A percentile compares a stretch with the other conserved stretches of the same genome.
Conservation (phyloP, 2,329 filamentous ascomycete species). For the Capronia epimyces region DNA sequence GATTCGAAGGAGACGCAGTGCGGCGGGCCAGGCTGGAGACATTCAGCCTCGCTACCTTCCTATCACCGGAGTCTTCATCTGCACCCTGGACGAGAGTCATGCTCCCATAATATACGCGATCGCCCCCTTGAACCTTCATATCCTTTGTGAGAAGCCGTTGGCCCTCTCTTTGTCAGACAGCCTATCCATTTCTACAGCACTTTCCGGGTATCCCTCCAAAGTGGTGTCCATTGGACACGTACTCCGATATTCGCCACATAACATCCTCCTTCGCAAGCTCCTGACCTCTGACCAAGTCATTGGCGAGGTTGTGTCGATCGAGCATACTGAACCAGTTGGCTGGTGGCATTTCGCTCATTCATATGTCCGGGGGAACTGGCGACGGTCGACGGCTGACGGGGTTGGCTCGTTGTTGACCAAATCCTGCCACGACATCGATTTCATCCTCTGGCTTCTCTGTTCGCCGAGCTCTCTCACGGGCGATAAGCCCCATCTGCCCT, state of each 20-base stretch:
- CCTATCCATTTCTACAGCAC: conserved; percentile 44
- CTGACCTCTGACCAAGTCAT: conserved; percentile 69
- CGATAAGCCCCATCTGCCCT: conserved; percentile 62
- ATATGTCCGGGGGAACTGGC: conserved; percentile 91
- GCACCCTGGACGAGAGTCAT: conserved; percentile 84
- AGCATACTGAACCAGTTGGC: conserved; percentile 90
- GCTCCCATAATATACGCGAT: conserved; percentile 71
- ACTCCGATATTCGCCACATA: conserved; percentile 86
- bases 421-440: conserved; percentile 92
- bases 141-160: conserved; percentile 94
- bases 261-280: conserved; percentile 73
- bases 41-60: conserved; percentile 48
- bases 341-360: conserved; percentile 95
- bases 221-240: conserved; percentile 94
- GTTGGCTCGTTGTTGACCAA: conserved; percentile 80
- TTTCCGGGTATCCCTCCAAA: conserved; percentile 31
- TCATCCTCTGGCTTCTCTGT: conserved; percentile 84
- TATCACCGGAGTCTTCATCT: conserved; percentile 56
- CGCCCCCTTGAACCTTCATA: conserved; percentile 64
- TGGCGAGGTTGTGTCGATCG: conserved; percentile 77
- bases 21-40: conserved; percentile 42
- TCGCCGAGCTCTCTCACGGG: conserved; percentile 54
- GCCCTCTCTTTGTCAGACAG: conserved; percentile 75
- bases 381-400: conserved; percentile 68
- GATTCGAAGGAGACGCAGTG: conserved; percentile 51